A percentile compares a stretch with the other conserved stretches of the same genome.
Conservation (phyloP, 2,329 filamentous ascomycete genomes). For the Pochonia chlamydosporia region DNA sequence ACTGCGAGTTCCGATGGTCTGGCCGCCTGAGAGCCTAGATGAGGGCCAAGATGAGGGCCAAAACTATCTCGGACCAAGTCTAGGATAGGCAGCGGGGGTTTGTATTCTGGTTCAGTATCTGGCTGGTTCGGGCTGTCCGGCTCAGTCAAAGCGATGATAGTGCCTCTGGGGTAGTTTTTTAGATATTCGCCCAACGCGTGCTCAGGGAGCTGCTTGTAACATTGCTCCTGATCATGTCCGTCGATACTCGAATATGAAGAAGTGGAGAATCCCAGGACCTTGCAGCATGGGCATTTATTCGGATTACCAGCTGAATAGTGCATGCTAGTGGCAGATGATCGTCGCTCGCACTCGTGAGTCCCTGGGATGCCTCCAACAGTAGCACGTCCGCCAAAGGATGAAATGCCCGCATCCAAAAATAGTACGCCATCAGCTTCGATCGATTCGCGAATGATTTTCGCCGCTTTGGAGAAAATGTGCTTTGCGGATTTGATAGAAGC, state of each 20-base stretch:
- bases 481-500: slow-evolving; percentile 3
- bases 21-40: not conserved
- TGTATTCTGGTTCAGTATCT: not conserved
- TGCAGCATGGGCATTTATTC: slow-evolving; percentile 15
- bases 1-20: not conserved
- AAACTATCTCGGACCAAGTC: not conserved
- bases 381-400: slow-evolving; percentile 12
- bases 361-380: not conserved
- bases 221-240: slow-evolving; percentile 13
- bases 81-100: not conserved
- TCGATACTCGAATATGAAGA: slow-evolving; percentile 27
- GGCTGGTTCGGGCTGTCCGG: not conserved
- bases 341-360: not conserved
- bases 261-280: slow-evolving; percentile 34
- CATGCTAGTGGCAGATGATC: slow-evolving; percentile 4
- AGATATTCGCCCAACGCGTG: slow-evolving; percentile 4
- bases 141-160: slow-evolving; percentile 1
- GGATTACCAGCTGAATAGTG: not conserved
- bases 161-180: slow-evolving; percentile 3
- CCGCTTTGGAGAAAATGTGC: slow-evolving; percentile 36
- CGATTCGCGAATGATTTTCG: slow-evolving; percentile 35
- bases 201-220: slow-evolving; percentile 3
- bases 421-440: slow-evolving; percentile 33
- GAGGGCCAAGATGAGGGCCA: not conserved
- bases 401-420: slow-evolving; percentile 28